Base-by-base conservation (phyloP, 768 basidiomycete species). In the Pleurotus pulmonarius region DNA sequence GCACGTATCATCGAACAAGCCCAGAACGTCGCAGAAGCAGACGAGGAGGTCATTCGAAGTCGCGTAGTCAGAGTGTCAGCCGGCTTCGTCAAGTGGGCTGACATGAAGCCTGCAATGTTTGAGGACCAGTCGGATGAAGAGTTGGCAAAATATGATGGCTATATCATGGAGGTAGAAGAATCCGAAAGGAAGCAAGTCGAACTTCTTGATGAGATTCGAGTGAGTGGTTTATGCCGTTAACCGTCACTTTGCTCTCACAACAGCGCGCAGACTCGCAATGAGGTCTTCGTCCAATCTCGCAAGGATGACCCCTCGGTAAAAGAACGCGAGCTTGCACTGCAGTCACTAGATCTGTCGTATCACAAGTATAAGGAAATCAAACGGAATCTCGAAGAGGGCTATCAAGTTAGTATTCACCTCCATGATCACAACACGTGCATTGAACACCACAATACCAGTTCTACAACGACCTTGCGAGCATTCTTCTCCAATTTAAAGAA, bases 361-460 rank as follows among this genome's bases (percentile, higher is more conserved):
- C 86, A 86, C 71, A 93, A 92, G 64, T 97, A 94, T 69, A 77
- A 81, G 54, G 95, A 98, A 67, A 89, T 97, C 12, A 78, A 76
- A 2, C 80, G 82, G 49, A 94, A 98, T 69, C 73, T 97, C 5
- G 86, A 90, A 40, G 96, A 98, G 66, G 95, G 95, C 4, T 78
- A 90, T 63, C 88, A 92, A 75, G 93, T 88, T 61, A 12, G 72
- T 59, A 24, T 11, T 41, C 29, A 16, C 43, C 20, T n/a, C 4
- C 3, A 18, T 39, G 34, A 29, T 22, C 24, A 2, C 41, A 5
- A 9, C 34, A 20, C 44, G 13, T 38, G 29, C 46, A 49, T 49
- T 15, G 24, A 46, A 8, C 37, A 40, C 57, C 38, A 54, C 0
- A 5, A 40, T 39, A n/a, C 11, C 59, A 94, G 90, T 98, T 98